phyloP scores from a whole-genome alignment of 2,329 filamentous ascomycete species.

The Xenoacremonium recifei region DNA sequence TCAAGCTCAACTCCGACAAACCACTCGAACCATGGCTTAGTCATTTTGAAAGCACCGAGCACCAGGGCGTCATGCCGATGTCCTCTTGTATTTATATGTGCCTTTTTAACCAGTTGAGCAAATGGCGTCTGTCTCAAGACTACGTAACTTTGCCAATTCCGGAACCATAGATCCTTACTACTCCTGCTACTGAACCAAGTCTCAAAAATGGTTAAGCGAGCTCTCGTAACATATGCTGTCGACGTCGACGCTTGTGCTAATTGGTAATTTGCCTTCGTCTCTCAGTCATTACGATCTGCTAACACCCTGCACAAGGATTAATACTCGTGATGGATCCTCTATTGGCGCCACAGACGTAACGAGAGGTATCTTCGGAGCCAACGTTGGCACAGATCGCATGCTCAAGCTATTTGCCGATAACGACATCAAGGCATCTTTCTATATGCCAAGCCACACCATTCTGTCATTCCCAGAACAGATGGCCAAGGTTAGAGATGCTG shows the following conservation, averaged over 20 bases:
- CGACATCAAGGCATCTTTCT: slow-evolving; percentile 18
- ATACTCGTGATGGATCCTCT: slow-evolving; percentile 10
- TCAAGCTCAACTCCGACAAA: background rate
- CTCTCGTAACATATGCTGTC: slow-evolving; percentile 7
- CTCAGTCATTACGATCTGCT: background rate
- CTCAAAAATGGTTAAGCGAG: slow-evolving; percentile 5
- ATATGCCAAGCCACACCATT: slow-evolving; percentile 17
- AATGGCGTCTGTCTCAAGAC: too few species aligned
- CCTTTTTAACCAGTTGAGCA: too few species aligned
- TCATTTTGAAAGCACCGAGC: too few species aligned
- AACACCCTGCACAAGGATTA: slow-evolving; percentile 7
- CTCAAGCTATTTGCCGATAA: slow-evolving; percentile 14
- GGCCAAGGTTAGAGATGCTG: slow-evolving; percentile 16
- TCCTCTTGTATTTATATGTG: too few species aligned
- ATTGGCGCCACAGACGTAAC: slow-evolving; percentile 11
- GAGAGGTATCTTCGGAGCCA: slow-evolving; percentile 16
- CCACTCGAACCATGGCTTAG: background rate
- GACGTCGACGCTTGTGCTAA: slow-evolving; percentile 14
- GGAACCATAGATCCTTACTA: too few species aligned
- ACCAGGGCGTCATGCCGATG: too few species aligned
- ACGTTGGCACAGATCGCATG: slow-evolving; percentile 16
- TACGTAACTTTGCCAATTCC: too few species aligned
- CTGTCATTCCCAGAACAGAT: slow-evolving; percentile 17
- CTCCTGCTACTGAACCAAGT: too few species aligned
- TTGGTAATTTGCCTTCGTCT: slow-evolving; percentile 5